Conservation (phyloP, 768 basidiomycete genomes). For the Hygrocybe punicea region DNA sequence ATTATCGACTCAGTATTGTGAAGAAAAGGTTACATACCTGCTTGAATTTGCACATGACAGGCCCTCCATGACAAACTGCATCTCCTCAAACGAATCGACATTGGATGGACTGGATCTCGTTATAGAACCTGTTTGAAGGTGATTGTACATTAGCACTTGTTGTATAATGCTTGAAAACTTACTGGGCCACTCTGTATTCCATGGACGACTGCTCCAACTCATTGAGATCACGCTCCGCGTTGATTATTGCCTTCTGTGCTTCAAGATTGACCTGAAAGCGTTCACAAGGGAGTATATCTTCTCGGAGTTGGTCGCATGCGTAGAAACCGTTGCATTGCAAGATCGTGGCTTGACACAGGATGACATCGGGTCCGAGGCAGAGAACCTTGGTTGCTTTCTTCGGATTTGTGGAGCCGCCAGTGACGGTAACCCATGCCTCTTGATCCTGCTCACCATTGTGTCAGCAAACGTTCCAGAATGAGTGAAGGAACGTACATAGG, state of each 20-base stretch:
- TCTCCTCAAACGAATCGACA: neutral
- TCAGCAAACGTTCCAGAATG: no score
- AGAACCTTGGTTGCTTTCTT: slow-evolving; percentile 8
- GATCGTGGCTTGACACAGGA: slow-evolving; percentile 7
- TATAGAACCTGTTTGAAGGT: slow-evolving; percentile 5
- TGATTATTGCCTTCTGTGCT: neutral
- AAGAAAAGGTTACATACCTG: neutral
- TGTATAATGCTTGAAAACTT: neutral
- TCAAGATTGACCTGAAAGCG: neutral
- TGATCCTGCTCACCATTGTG: slow-evolving; percentile 5
- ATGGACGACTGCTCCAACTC: neutral
- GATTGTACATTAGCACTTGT: neutral
- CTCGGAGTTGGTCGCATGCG: slow-evolving; percentile 8
- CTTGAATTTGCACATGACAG: neutral
- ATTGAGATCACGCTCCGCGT: slow-evolving; percentile 5
- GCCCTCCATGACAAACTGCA: neutral
- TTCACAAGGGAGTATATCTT: no score
- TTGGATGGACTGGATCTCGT: neutral
- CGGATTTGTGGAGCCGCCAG: neutral
- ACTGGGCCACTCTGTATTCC: neutral
- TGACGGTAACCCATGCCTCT: slow-evolving; percentile 12
- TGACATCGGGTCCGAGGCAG: neutral
- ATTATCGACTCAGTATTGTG: neutral
- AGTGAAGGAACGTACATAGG: no score
- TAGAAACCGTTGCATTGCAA: slow-evolving; percentile 7